Base-by-base conservation (phyloP, 202 grass and related monocot species). In the Digitaria exilis region DNA sequence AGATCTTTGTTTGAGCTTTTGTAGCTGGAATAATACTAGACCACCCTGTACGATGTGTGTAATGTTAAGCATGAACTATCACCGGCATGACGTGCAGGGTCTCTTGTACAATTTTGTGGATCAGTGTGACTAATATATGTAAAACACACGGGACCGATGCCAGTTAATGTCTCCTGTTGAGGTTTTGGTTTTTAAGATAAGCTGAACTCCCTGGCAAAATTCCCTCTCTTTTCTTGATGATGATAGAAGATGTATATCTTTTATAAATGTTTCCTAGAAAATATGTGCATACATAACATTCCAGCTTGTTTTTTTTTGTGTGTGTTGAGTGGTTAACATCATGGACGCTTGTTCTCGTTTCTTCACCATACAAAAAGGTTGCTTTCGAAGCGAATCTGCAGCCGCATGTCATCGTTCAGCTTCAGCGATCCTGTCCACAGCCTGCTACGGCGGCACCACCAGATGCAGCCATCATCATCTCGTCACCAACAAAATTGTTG, bases 1-100 rank as follows among this genome's bases (percentile, higher is more conserved):
- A 89, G 78, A 57, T 65, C 37, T 39, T 73, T 25, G 78, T 78
- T 77, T 39, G 4, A 54, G 63, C 19, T 89, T 89, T 73, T 89
- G 88, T 89, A 89, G 78, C 46, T 66, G 73, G 15, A 82, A 86
- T 89, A 89, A 86, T 58, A 19, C 39, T 65, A 52, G 18, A 52
- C 18, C 48, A 52, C 66, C 45, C 83, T 43, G 25, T 30, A 25
- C 46, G 24, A 64, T 65, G 14, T 66, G 12, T 60, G 8, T 39
- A 58, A 41, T 45, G 32, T 2, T 1, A 39, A 65, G 29, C 48
- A 0, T 60, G 24, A 54, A 39, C 9, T 39, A 7, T 39, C n/a
- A 1, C 64, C 32, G 11, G 32, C 34, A 44, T 41, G 57, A 30
- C 37, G 19, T 74, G 73, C 9, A n/a, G 46, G 48, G 55, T 65